Percentiles rank a stretch among this genome's conserved stretches.
Evolutionary conservation across 2,329 filamentous ascomycete species (phyloP).

Genomic region (Mollisiaceae sp.): DNA sequence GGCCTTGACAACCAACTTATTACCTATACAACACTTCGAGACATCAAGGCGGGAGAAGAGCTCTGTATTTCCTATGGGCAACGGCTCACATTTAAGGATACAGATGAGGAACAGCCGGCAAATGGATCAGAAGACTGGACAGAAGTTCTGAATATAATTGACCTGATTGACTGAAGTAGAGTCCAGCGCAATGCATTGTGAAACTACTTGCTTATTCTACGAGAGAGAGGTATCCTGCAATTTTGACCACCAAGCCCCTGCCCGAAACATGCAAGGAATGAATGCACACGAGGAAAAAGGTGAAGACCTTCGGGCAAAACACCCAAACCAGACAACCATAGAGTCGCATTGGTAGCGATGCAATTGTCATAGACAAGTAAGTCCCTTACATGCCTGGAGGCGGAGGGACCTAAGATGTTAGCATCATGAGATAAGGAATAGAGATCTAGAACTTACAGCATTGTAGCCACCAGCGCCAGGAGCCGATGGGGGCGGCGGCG

Average conservation of each 20-base stretch:
- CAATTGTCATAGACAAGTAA: slow-evolving; percentile 14
- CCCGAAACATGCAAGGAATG: neutral
- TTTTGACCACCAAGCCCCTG: slow-evolving; percentile 1
- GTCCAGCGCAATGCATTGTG: slow-evolving; percentile 3
- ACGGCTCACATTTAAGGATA: slow-evolving; percentile 45
- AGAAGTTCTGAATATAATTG: slow-evolving; percentile 40
- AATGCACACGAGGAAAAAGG: neutral
- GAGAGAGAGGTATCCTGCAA: slow-evolving; percentile 34
- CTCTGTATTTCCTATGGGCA: slow-evolving; percentile 52
- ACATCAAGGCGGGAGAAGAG: slow-evolving; percentile 58
- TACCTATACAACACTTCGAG: slow-evolving; percentile 54
- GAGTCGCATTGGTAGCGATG: neutral
- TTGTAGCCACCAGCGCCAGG: slow-evolving; percentile 63
- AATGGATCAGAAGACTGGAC: slow-evolving; percentile 36
- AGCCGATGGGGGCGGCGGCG: slow-evolving; percentile 66
- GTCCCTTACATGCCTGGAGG: slow-evolving; percentile 52
- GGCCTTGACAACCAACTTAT: slow-evolving; percentile 52
- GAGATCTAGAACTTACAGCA: slow-evolving; percentile 48
- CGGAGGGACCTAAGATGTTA: slow-evolving; percentile 51
- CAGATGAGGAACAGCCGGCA: slow-evolving; percentile 36
- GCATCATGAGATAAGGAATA: neutral
- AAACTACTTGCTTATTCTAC: slow-evolving; percentile 16
- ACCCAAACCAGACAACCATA: neutral
- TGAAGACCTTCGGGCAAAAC: neutral
- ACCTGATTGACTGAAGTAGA: slow-evolving; percentile 38